Evolutionary conservation across 192 early-diverging fungal genomes (phyloP), one percentile per base, ranked within the genome.

Genomic region (Phlyctochytrium bullatum): DNA sequence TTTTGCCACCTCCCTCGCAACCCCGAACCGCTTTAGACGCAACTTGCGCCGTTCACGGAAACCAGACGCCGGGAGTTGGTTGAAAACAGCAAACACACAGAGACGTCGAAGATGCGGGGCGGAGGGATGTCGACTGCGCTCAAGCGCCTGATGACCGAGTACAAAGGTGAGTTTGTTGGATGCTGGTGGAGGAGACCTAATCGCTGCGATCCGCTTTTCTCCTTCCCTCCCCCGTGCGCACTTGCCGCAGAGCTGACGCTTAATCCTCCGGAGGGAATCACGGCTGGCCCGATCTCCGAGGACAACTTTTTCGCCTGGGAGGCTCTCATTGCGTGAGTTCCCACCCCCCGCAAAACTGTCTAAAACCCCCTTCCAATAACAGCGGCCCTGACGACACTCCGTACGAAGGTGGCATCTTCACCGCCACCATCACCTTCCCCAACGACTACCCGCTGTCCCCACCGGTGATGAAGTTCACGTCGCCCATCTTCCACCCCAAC

Each of bases 391-490:
- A 89, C 53, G 95, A 87, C 51, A 99, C 97, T 16, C 92, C 93
- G 17, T 98, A 93, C 72, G 97, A 98, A 78, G 90, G 90, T 36
- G 97, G 97, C 14, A 83, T 98, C 29, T 98, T 99, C 65, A 85
- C 92, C 25, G 94, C 97, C 1, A 88, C 81, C 3, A 69, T 99
- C 28, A 88, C 73, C 24, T 96, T 97, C 63, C 97, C 94, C 0
- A 88, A 81, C 57, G 97, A 99, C 77, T 99, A 99, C 71, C 97
- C 97, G 29, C 86, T 99, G 30, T 90, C 87, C 34, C 97, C 97
- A 23, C 97, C 97, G 12, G 84, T 78, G 20, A 99, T 99, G 97
- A 90, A 91, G 76, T 99, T 98, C 73, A 96, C 93, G 0, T 91
- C 92, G 66, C 90, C 90, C 12, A 89, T 98, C 79, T 98, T 91